These are phyloP conservation scores for Monosporascus cannonballus DNA, from an alignment of 2,329 filamentous ascomycete genomes.

Conservation along the genomic window DNA sequence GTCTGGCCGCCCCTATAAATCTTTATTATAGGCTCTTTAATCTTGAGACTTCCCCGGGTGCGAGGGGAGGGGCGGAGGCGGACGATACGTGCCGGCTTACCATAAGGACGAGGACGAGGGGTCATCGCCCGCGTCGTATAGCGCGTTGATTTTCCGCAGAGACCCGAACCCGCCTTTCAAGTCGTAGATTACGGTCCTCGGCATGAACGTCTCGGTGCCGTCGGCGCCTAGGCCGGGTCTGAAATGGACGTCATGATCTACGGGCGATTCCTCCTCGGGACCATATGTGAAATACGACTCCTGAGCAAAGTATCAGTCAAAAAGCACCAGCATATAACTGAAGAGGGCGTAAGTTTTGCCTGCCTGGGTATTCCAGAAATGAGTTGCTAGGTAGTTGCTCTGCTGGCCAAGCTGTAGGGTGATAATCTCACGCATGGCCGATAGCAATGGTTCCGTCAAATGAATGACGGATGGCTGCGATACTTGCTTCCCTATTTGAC, in stretches of 20 bases:
- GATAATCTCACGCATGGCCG: slow-evolving; percentile 83
- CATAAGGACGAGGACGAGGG: slow-evolving; percentile 31
- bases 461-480: background rate
- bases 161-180: slow-evolving; percentile 91
- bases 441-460: background rate
- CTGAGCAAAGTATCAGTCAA: slow-evolving; percentile 37
- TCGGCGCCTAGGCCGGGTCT: slow-evolving; percentile 75
- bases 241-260: slow-evolving; percentile 87
- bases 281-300: slow-evolving; percentile 96
- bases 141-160: slow-evolving; percentile 76
- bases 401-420: slow-evolving; percentile 90
- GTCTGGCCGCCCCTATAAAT: slow-evolving; percentile 55
- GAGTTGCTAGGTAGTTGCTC: slow-evolving; percentile 88
- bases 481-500: background rate
- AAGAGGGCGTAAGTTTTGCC: slow-evolving; percentile 2
- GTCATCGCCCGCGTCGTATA: slow-evolving; percentile 60
- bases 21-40: background rate
- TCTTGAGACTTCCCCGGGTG: background rate
- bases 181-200: slow-evolving; percentile 88
- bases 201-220: slow-evolving; percentile 86
- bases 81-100: slow-evolving; percentile 17
- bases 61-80: slow-evolving; percentile 3
- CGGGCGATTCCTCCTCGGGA: slow-evolving; percentile 55
- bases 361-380: slow-evolving; percentile 96
- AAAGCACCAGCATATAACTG: background rate